Evolutionary conservation across 2,329 filamentous ascomycete genomes (phyloP), one percentile per base, ranked within the genome.

Genomic region (Ophiostoma sp.): DNA sequence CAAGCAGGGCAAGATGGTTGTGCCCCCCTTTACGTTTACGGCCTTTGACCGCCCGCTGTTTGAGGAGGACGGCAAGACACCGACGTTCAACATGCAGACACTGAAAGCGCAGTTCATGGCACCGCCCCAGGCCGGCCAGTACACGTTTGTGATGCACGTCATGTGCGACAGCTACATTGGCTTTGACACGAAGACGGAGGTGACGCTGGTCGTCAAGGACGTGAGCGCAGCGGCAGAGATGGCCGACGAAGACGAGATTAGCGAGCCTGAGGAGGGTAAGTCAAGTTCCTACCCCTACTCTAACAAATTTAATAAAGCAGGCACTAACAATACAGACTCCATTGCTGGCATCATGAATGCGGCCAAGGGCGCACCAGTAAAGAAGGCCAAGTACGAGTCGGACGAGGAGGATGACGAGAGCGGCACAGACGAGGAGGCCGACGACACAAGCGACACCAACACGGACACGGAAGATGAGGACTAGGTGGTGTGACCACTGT

Each of bases 91-190:
- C 79, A 91, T 99, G 84, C 95, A 98, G 82, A 99, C 96, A 2
- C 86, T 98, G 79, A 98, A 97, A 87, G 95, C 97, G 81, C 94
- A 98, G 81, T 99, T 99, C 82, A 93, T 95, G 77, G 95, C 96
- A 1, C 96, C 96, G 59, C 94, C 95, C 31, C 93, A 97, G 80
- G 89, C 93, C 5, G 96, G 95, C 63, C 92, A 95, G 81, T 99
- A 97, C 84, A 95, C 93, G 1, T 99, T 99, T 80, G 92, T 94
- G 75, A 93, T 98, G 90, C 92, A 98, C 82, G 86, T 98, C 76
- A 87, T 98, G 71, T 98, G 95, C 80, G 96, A 99, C 83, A 95
- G 93, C 80, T 99, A 99, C 79, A 87, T 99, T 63, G 96, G 96
- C 63, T 94, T 98, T 77, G 97, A 99, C 81, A 92, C 92, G 69